Conservation (phyloP, 208 protist genomes). For the Endotrypanum monterogeii region DNA sequence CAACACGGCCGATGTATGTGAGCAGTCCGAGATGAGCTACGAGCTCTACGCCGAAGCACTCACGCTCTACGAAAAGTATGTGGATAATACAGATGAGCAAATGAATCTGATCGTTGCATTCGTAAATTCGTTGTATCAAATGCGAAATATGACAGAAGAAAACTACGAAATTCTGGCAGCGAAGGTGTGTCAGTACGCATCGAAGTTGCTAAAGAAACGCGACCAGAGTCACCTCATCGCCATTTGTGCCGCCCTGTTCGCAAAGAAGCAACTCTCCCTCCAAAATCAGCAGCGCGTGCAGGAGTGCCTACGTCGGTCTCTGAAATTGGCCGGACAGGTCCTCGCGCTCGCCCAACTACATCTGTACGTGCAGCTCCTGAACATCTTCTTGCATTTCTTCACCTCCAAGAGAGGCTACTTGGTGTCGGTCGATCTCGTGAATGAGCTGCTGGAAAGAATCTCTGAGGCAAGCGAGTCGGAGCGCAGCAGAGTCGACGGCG, state of each 20-base stretch:
- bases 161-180: slow-evolving; percentile 92
- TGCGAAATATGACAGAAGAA: slow-evolving; percentile 76
- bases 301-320: slow-evolving; percentile 93
- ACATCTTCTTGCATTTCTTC: slow-evolving; percentile 95
- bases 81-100: slow-evolving; percentile 84
- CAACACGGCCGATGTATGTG: slow-evolving; percentile 78
- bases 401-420: slow-evolving; percentile 71
- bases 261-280: slow-evolving; percentile 54
- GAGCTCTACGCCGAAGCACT: slow-evolving; percentile 92
- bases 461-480: slow-evolving; percentile 47
- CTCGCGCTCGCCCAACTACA: slow-evolving; percentile 67
- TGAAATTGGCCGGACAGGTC: slow-evolving; percentile 93
- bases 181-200: slow-evolving; percentile 90
- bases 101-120: slow-evolving; percentile 75
- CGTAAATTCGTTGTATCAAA: slow-evolving; percentile 60
- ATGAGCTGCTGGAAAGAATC: slow-evolving; percentile 57
- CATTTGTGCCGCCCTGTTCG: slow-evolving; percentile 91
- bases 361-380: slow-evolving; percentile 96
- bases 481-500: slow-evolving; percentile 12
- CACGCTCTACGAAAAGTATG: slow-evolving; percentile 94
- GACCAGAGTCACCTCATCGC: slow-evolving; percentile 91
- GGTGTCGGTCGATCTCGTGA: slow-evolving; percentile 47
- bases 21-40: slow-evolving; percentile 80
- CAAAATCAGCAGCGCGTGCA: slow-evolving; percentile 79
- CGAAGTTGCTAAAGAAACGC: slow-evolving; percentile 91